A percentile compares a stretch with the other conserved stretches of the same genome.
These are phyloP conservation scores for Tricharina praecox DNA, from an alignment of 495 filamentous ascomycete species.

Conservation along the genomic window DNA sequence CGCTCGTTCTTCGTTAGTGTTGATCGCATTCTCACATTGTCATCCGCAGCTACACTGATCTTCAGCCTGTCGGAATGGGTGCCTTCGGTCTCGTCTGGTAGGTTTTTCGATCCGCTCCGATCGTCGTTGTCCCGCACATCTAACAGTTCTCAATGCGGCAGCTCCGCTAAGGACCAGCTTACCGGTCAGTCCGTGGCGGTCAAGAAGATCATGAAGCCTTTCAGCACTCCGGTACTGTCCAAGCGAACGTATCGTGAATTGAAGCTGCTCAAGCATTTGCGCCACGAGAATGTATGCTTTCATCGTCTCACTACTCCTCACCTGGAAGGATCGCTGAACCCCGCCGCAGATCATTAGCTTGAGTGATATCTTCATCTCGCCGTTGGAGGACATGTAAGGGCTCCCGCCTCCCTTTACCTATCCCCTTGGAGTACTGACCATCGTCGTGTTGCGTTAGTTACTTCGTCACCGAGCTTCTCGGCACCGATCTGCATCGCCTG, in stretches of 20 bases:
- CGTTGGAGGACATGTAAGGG: slow-evolving; percentile 88
- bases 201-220: slow-evolving; percentile 99
- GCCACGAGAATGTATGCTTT: slow-evolving; percentile 76
- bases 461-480: slow-evolving; percentile 93
- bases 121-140: too few species aligned
- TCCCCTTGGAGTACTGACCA: not conserved
- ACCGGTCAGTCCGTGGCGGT: slow-evolving; percentile 88
- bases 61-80: slow-evolving; percentile 97
- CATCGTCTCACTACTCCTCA: not conserved
- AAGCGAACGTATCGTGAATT: slow-evolving; percentile 95
- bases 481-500: slow-evolving; percentile 88
- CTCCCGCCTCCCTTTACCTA: not conserved
- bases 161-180: slow-evolving; percentile 93
- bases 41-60: slow-evolving; percentile 78
- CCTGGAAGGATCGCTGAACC: slow-evolving; percentile 24
- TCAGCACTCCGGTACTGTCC: slow-evolving; percentile 91
- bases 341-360: slow-evolving; percentile 71
- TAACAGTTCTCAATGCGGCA: slow-evolving; percentile 27
- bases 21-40: too few species aligned
- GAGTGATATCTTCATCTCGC: slow-evolving; percentile 98
- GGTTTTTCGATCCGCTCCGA: too few species aligned
- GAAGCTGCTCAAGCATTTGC: slow-evolving; percentile 91
- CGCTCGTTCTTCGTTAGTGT: too few species aligned
- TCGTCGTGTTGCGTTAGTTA: slow-evolving; percentile 40
- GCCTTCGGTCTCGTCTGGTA: slow-evolving; percentile 98